Percentiles rank a stretch among this genome's conserved stretches.
phyloP scores from a whole-genome alignment of 371 early-diverging fungal genomes.

The Basidiobolus heterosporus region DNA sequence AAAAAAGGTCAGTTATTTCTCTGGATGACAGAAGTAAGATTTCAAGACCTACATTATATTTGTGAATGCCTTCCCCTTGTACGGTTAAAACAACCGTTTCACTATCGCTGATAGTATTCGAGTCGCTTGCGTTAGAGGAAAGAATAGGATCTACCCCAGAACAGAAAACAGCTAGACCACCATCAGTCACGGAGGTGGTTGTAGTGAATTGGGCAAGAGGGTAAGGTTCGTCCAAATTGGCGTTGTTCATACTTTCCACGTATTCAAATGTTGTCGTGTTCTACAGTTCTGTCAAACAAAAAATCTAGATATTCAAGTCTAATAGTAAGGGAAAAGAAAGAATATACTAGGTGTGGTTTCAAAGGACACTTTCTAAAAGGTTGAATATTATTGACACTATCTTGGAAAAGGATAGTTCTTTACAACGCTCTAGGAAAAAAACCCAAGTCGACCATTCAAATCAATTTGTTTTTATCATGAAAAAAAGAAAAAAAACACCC shows the following conservation, averaged over 20 bases:
- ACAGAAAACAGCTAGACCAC: conserved; percentile 19
- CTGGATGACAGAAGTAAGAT: too few relatives aligned
- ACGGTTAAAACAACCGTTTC: conserved; percentile 25
- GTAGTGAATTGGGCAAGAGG: conserved; percentile 33
- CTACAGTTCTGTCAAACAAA: too few relatives aligned
- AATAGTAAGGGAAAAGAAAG: too few relatives aligned
- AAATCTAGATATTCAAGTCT: too few relatives aligned
- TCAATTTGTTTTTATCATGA: too few relatives aligned
- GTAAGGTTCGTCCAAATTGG: conserved; percentile 37
- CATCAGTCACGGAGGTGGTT: conserved; percentile 13
- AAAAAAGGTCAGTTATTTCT: conserved; percentile 1
- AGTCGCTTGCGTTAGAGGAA: conserved; percentile 6
- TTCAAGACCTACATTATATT: conserved; percentile 24
- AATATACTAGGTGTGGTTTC: too few relatives aligned
- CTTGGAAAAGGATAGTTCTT: not conserved
- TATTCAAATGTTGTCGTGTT: too few relatives aligned
- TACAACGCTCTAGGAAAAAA: not conserved
- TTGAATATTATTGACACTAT: not conserved
- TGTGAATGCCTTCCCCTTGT: conserved; percentile 38
- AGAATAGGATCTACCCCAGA: conserved; percentile 11
- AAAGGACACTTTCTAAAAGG: not conserved
- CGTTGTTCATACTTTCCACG: conserved; percentile 23
- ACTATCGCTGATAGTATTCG: conserved; percentile 5
- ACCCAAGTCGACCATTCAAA: too few relatives aligned
- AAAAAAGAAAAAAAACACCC: too few relatives aligned